phyloP scores from a whole-genome alignment of 768 basidiomycete species.

The Tylopilus subfusipes region DNA sequence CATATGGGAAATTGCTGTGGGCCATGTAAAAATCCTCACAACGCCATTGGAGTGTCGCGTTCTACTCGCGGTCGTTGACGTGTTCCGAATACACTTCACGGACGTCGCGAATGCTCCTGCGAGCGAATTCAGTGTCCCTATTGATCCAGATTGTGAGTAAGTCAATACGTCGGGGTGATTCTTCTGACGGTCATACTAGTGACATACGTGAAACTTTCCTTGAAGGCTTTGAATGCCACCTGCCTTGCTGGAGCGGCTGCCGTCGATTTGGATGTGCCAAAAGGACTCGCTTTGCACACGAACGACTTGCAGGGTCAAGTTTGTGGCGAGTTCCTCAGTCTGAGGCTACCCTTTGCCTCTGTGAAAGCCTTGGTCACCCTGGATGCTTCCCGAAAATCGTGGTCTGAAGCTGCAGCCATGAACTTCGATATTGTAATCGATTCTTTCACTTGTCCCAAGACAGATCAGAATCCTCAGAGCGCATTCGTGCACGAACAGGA shows the following conservation, averaged over 20 bases:
- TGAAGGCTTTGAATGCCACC: conserved; percentile 52
- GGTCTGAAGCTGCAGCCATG: conserved; percentile 65
- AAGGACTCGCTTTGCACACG: conserved; percentile 61
- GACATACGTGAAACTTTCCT: conserved; percentile 73
- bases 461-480: conserved; percentile 51
- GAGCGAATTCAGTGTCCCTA: conserved; percentile 51
- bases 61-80: conserved; percentile 48
- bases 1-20: conserved; percentile 83
- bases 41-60: conserved; percentile 52
- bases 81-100: conserved; percentile 65
- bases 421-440: conserved; percentile 59
- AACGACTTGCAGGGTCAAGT: conserved; percentile 73
- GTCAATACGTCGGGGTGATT: not conserved
- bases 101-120: conserved; percentile 84
- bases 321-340: conserved; percentile 60
- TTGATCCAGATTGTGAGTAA: conserved; percentile 75
- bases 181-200: conserved; percentile 43
- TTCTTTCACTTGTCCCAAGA: conserved; percentile 61
- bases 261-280: conserved; percentile 49
- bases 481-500: conserved; percentile 74
- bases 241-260: conserved; percentile 55
- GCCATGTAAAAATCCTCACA: conserved; percentile 53
- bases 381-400: conserved; percentile 39
- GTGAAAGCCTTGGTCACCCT: conserved; percentile 50
- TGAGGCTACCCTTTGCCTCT: conserved; percentile 51